A percentile compares a stretch with the other conserved stretches of the same genome.
These are phyloP conservation scores for Mikania micrantha DNA, from an alignment of 129 eudicot species.

Conservation along the genomic window DNA sequence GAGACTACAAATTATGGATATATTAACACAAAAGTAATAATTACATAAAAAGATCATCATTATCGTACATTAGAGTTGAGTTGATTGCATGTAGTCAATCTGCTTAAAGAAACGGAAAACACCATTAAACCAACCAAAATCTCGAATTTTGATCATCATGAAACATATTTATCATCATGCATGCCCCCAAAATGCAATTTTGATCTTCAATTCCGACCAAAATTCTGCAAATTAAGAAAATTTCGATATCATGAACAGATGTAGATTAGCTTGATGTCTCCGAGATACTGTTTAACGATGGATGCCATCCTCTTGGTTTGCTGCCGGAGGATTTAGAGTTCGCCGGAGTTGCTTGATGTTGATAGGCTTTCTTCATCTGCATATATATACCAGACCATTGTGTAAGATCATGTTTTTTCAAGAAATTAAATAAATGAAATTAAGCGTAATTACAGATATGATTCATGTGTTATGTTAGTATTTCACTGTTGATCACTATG, in stretches of 20 bases:
- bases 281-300: constrained; percentile 63
- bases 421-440: no score
- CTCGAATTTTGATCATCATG: background rate
- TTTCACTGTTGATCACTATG: no score
- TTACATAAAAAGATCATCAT: background rate
- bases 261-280: constrained; percentile 56
- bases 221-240: background rate
- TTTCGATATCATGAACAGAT: background rate
- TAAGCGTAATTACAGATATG: no score
- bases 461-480: no score
- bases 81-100: background rate
- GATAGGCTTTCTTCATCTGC: constrained; percentile 40
- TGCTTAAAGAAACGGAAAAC: background rate
- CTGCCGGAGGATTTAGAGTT: constrained; percentile 27
- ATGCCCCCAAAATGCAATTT: background rate
- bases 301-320: constrained; percentile 71
- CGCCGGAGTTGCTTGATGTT: constrained; percentile 22
- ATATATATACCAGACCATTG: background rate
- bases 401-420: background rate
- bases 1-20: background rate
- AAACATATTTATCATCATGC: background rate
- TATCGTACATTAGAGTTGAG: background rate
- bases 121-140: background rate
- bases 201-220: background rate
- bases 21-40: background rate